Percentiles rank a stretch among this genome's conserved stretches.
These are phyloP conservation scores for Melampsora americana DNA, from an alignment of 1,284 basidiomycete species.

Conservation along the genomic window DNA sequence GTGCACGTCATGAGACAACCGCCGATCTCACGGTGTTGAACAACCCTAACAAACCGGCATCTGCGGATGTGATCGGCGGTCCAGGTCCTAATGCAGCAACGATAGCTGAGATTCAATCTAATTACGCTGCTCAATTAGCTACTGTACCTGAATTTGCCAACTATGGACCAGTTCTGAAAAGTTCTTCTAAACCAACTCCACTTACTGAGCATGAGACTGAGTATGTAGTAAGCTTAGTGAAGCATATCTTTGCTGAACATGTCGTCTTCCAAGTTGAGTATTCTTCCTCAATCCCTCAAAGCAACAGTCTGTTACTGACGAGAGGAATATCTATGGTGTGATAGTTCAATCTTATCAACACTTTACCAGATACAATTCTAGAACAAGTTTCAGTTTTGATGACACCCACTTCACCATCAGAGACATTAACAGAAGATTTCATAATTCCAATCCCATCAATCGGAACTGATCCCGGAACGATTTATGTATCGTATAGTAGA, in stretches of 20 bases:
- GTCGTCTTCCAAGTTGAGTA: conserved; percentile 82
- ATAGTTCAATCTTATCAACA: conserved; percentile 54
- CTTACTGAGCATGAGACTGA: conserved; percentile 97
- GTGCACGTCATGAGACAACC: conserved; percentile 41
- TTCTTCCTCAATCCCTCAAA: neutral
- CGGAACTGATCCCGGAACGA: conserved; percentile 65
- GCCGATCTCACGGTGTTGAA: conserved; percentile 42
- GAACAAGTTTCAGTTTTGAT: conserved; percentile 95
- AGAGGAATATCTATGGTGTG: neutral
- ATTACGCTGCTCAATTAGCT: conserved; percentile 78
- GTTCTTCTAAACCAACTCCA: conserved; percentile 72
- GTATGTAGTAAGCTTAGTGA: conserved; percentile 93
- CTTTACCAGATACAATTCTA: conserved; percentile 93
- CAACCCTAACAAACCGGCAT: conserved; percentile 53
- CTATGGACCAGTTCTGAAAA: conserved; percentile 85
- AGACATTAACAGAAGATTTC: conserved; percentile 86
- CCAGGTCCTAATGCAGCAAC: conserved; percentile 63
- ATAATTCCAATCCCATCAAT: conserved; percentile 66
- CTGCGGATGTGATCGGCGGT: conserved; percentile 61
- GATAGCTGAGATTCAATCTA: conserved; percentile 75
- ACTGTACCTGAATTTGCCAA: conserved; percentile 78
- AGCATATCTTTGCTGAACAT: conserved; percentile 94
- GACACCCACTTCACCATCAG: conserved; percentile 66
- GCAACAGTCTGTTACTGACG: too few relatives aligned
- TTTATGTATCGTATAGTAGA: conserved; percentile 93